Evolutionary conservation across 768 basidiomycete genomes (phyloP).

Genomic region (Sporobolomyces roseus): DNA sequence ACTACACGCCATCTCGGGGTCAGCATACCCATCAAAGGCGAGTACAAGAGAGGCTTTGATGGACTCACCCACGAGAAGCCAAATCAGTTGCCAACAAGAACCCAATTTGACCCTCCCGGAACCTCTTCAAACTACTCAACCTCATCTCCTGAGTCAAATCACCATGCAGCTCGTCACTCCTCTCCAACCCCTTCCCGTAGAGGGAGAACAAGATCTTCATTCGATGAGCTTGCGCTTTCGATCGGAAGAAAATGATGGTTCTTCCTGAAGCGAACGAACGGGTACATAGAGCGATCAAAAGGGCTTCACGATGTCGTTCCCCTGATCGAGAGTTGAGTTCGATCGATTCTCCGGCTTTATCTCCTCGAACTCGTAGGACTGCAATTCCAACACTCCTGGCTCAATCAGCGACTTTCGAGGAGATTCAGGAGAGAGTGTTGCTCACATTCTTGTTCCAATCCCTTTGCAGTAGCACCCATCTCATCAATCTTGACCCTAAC

Average conservation of each 20-base stretch:
- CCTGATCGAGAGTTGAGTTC: constrained; percentile 47
- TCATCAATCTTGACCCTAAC: constrained; percentile 94
- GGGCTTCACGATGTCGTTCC: constrained; percentile 42
- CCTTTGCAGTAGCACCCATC: constrained; percentile 76
- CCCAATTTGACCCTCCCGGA: constrained; percentile 81
- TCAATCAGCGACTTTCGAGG: background rate
- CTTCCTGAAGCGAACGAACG: constrained; percentile 70
- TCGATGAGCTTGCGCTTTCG: constrained; percentile 96
- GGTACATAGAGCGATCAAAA: constrained; percentile 77
- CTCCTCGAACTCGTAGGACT: constrained; percentile 69
- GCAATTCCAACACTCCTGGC: background rate
- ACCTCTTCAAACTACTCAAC: constrained; percentile 74
- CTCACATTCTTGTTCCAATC: constrained; percentile 84
- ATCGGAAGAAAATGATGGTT: constrained; percentile 89
- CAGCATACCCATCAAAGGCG: too few species aligned
- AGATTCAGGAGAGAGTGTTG: constrained; percentile 3
- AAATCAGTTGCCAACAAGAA: constrained; percentile 95
- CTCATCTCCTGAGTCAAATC: constrained; percentile 97
- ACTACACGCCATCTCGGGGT: constrained; percentile 60
- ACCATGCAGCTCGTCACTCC: constrained; percentile 79
- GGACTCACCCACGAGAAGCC: constrained; percentile 57
- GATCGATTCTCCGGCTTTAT: constrained; percentile 49
- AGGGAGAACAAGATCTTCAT: constrained; percentile 89
- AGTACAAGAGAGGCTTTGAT: background rate
- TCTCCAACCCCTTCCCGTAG: constrained; percentile 53